These are phyloP conservation scores for Chamaecyparis obtusa DNA, from an alignment of 75 land plant genomes.

Conservation along the genomic window DNA sequence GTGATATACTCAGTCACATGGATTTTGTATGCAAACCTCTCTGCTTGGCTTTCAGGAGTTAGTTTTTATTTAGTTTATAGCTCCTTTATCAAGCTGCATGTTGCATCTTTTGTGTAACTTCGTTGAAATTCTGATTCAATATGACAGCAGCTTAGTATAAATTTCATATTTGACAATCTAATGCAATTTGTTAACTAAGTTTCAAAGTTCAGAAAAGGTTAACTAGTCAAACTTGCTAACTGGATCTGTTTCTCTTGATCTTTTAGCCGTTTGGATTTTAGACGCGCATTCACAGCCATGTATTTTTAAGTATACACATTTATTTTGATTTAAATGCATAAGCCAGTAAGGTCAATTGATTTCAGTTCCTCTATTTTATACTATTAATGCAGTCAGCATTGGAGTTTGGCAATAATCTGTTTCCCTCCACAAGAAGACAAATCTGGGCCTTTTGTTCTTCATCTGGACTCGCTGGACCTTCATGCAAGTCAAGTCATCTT, in stretches of 20 bases:
- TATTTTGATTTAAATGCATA: background rate
- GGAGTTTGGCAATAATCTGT: conserved; percentile 91
- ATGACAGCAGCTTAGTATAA: background rate
- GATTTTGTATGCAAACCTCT: background rate
- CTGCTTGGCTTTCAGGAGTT: background rate
- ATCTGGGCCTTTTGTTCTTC: conserved; percentile 70
- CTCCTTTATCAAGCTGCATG: background rate
- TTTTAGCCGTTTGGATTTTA: background rate
- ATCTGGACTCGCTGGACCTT: conserved; percentile 80
- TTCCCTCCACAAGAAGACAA: conserved; percentile 62
- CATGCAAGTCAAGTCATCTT: conserved; percentile 49
- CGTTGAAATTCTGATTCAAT: background rate
- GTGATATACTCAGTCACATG: background rate
- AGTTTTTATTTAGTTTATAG: background rate
- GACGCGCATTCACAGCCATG: background rate
- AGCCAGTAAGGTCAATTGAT: background rate
- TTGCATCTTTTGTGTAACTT: background rate
- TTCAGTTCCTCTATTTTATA: background rate
- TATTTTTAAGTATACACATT: background rate
- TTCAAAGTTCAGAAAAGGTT: background rate
- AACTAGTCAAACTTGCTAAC: background rate
- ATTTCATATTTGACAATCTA: background rate
- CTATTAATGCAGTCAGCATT: conserved; percentile 63
- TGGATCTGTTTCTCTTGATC: background rate
- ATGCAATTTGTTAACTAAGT: background rate